Conservation (phyloP, 371 early-diverging fungal species). For the Haplosporangium sp. region DNA sequence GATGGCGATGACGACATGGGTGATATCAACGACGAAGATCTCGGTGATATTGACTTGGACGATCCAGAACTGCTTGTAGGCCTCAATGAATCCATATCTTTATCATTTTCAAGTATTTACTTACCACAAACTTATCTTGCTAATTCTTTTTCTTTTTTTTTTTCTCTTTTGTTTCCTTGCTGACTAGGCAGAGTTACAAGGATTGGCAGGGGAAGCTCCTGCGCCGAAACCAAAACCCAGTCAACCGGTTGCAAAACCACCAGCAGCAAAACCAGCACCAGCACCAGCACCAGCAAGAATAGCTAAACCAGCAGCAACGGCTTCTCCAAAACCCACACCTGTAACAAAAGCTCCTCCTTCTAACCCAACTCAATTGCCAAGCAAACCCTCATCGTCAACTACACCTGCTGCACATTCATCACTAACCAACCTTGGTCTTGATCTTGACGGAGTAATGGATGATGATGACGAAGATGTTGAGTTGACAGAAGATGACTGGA, state of each 20-base stretch:
- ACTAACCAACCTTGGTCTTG: constrained; percentile 46
- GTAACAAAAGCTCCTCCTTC: constrained; percentile 10
- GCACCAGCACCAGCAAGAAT: constrained; percentile 12
- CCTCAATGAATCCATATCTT: not conserved
- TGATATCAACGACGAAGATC: constrained; percentile 63
- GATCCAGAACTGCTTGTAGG: constrained; percentile 63
- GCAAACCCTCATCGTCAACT: constrained; percentile 6
- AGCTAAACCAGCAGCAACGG: constrained; percentile 5
- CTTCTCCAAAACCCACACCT: not conserved
- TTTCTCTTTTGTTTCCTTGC: too few relatives aligned
- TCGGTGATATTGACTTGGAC: constrained; percentile 51
- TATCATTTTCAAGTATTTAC: not conserved
- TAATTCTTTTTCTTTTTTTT: too few relatives aligned
- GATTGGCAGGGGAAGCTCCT: constrained; percentile 37
- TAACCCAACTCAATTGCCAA: not conserved
- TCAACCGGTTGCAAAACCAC: constrained; percentile 7
- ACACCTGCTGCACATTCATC: constrained; percentile 3
- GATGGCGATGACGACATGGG: constrained; percentile 55
- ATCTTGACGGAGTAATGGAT: constrained; percentile 42
- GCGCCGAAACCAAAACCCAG: constrained; percentile 19
- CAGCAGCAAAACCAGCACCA: not conserved
- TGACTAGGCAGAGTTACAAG: constrained; percentile 49
- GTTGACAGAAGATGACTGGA: constrained; percentile 62
- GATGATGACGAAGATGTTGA: constrained; percentile 59
- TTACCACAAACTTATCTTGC: not conserved